Base-by-base conservation (phyloP, 2,329 filamentous ascomycete species). In the Immersiporthe knoxdaviesiana region DNA sequence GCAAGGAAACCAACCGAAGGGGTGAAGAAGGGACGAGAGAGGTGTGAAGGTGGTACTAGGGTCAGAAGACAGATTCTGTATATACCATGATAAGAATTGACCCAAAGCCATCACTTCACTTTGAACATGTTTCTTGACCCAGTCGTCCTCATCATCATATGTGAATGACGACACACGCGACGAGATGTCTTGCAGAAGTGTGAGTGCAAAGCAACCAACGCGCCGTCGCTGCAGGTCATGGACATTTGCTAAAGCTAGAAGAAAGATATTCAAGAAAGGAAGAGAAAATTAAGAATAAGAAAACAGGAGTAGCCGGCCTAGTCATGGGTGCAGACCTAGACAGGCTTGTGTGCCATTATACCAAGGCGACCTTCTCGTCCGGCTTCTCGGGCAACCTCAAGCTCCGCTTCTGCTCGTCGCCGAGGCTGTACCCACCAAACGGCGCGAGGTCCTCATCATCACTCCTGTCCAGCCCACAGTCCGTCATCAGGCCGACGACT, bases 381-480 rank as follows among this genome's bases (percentile, higher is more conserved):
- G 30, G 24, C 37, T 63, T 63, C 41, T 63, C 61, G 24, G 61
- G 39, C 24, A 47, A 18, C 41, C 24, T 30, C 14, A 47, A 47
- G 6, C n/a, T 21, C 7, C 27, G 50, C 39, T 30, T 63, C 39
- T 30, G 12, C 41, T 18, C 61, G 32, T n/a, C 27, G 12, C 39
- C 24, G n/a, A 32, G 1, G 24, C 11, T 30, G 39, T n/a, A n/a
- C 14, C 41, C 41, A n/a, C 27, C 61, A 39, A 63, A 50, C 7
- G 61, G 61, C 24, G 41, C 27, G 14, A 63, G 1, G n/a, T 50
- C 41, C 61, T 63, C 61, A 27, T 50, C 41, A 14, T 50, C 61
- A 3, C 61, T 35, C 8, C 35, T 50, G 27, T 63, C 39, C 7
- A 47, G n/a, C 24, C 47, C 61, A 47, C 24, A 63, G 37, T 24